Evolutionary conservation across 225 moss, liverwort and hornwort genomes (phyloP).

Genomic region (Pseudisothecium myosuroides): DNA sequence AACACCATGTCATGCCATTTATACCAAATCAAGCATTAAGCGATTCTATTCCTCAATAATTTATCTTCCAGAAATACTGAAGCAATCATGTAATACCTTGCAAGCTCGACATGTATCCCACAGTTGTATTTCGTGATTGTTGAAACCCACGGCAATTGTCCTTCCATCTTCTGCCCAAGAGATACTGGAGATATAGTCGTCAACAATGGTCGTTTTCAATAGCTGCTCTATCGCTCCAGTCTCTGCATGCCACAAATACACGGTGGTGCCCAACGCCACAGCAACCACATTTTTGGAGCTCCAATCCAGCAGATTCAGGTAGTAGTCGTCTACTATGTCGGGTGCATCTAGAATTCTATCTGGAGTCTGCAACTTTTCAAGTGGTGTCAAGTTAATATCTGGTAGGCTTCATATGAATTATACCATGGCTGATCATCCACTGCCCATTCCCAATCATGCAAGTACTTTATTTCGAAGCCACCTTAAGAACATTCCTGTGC

Average conservation of each 20-base stretch:
- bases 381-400: not conserved
- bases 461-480: not conserved
- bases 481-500: not conserved
- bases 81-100: slow-evolving; percentile 45
- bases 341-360: slow-evolving; percentile 44
- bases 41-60: not conserved
- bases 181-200: slow-evolving; percentile 69
- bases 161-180: slow-evolving; percentile 86
- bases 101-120: slow-evolving; percentile 58
- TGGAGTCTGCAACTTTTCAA: not conserved
- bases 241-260: slow-evolving; percentile 86
- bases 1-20: not conserved
- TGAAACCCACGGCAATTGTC: slow-evolving; percentile 72
- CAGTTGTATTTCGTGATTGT: slow-evolving; percentile 67
- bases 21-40: not conserved
- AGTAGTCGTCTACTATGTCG: slow-evolving; percentile 85
- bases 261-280: slow-evolving; percentile 71
- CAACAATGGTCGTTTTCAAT: slow-evolving; percentile 54
- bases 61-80: not conserved
- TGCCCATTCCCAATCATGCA: not conserved
- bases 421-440: not conserved
- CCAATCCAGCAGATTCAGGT: slow-evolving; percentile 90
- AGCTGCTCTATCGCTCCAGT: slow-evolving; percentile 78
- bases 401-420: not conserved
- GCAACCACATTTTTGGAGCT: slow-evolving; percentile 90